Evolutionary conservation across 441 rosid genomes (phyloP), one percentile per base, ranked within the genome.

Genomic region (Corymbia calophylla): DNA sequence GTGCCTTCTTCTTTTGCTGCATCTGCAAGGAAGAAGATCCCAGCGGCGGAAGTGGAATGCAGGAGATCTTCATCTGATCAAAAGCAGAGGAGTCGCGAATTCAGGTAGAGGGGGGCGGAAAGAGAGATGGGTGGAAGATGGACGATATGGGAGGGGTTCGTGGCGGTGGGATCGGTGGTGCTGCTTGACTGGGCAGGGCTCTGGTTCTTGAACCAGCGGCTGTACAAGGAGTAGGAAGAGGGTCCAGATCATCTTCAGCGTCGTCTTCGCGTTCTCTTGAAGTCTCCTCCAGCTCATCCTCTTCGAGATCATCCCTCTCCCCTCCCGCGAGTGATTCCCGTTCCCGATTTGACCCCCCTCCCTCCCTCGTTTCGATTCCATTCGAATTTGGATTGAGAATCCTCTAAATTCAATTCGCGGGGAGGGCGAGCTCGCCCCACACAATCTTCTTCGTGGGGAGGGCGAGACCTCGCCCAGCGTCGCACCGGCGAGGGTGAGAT

Each of bases 161-260:
- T 95, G 90, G 97, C 93, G 88, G 91, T 94, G 7, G 98, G 98
- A 47, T 98, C 99, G 44, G 88, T 97, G 55, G 92, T 93, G 64
- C 92, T 95, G 90, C 90, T 98, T 58, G 99, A 99, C 44, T 96
- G 99, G 95, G 91, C 98, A 0, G 99, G 99, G 19, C 95, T 97
- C 10, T 98, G 99, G 99, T 98, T 98, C 92, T 90, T 98, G 88
- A 98, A 96, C 91, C 93, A 94, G 31, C 91, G 99, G 55, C 95
- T 98, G 14, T 96, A 98, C 95, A 98, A 98, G 90, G 99, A 98
- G 93, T 98, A 98, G 90, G 99, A 98, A 91, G 99, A 98, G 95
- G 97, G 99, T 98, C 80, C 99, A 98, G 95, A 95, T 97, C 94
- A 96, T 98, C 88, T 98, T 98, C 95, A 97, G 99, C 89, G 91